Conservation (phyloP, 805 yeast species). For the Hanseniaspora clermontiae region DNA sequence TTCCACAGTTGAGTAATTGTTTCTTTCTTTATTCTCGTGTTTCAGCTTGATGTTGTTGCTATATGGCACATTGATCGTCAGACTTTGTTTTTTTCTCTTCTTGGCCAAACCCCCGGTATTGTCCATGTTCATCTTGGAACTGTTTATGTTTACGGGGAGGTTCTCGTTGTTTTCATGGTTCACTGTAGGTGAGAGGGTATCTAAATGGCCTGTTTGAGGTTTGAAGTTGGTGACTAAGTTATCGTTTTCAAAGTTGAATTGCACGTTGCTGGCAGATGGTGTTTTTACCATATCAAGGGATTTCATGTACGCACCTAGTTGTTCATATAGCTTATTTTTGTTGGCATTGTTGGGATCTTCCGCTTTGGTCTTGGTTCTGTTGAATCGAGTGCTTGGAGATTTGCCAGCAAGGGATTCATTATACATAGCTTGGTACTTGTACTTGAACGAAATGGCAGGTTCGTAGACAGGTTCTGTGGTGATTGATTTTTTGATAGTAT, state of each 20-base stretch:
- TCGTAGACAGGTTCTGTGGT: constrained; percentile 63
- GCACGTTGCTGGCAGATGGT: background rate
- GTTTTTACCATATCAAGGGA: constrained; percentile 19
- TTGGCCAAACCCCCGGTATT: background rate
- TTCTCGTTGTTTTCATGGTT: background rate
- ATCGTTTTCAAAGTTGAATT: background rate
- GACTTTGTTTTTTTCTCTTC: background rate
- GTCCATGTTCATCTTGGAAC: background rate
- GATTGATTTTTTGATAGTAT: constrained; percentile 27
- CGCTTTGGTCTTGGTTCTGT: background rate
- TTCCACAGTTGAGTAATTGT: constrained; percentile 44
- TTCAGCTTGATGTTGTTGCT: constrained; percentile 14
- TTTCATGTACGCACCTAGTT: constrained; percentile 35
- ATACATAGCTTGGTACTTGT: constrained; percentile 32
- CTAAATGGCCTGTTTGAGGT: background rate
- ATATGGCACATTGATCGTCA: constrained; percentile 10
- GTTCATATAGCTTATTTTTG: constrained; percentile 37
- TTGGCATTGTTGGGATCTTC: background rate
- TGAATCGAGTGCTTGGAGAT: background rate
- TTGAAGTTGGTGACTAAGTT: background rate
- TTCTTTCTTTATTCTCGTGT: background rate
- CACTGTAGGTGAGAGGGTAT: background rate
- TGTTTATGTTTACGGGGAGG: background rate
- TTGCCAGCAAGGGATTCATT: background rate
- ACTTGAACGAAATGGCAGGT: constrained; percentile 68